phyloP scores from a whole-genome alignment of 352 stramenopile species.

The Stramenopiles sp. region DNA sequence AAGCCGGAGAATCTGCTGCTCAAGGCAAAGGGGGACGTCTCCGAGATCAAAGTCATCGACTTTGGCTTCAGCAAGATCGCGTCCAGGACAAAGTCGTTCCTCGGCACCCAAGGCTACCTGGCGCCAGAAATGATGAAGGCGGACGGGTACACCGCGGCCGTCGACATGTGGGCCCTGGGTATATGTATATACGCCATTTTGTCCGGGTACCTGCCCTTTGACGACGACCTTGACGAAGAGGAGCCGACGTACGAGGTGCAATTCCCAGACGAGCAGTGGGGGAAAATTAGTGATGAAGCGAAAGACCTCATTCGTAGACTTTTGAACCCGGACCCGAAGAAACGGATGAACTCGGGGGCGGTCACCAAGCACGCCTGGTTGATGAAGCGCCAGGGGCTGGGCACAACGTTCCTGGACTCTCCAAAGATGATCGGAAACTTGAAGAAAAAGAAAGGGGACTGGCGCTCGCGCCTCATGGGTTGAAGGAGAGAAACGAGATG shows the following conservation, averaged over 20 bases:
- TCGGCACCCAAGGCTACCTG: constrained; percentile 51
- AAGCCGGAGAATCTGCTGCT: constrained; percentile 56
- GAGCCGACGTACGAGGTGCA: constrained; percentile 79
- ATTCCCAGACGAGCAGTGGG: constrained; percentile 86
- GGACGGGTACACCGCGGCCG: constrained; percentile 45
- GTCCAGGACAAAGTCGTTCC: constrained; percentile 25
- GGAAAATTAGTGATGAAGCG: constrained; percentile 66
- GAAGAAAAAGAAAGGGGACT: too few species aligned
- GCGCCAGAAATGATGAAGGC: constrained; percentile 53
- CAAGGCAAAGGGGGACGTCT: constrained; percentile 38
- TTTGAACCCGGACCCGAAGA: constrained; percentile 23
- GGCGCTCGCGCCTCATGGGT: too few species aligned
- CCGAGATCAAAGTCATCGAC: constrained; percentile 55
- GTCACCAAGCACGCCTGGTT: neutral
- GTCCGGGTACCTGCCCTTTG: constrained; percentile 57
- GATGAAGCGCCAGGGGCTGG: too few species aligned
- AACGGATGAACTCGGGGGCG: constrained; percentile 13
- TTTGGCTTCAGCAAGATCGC: constrained; percentile 61
- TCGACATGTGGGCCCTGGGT: constrained; percentile 42
- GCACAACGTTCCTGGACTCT: too few species aligned
- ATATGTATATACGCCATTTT: constrained; percentile 57
- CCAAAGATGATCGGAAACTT: too few species aligned
- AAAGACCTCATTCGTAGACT: constrained; percentile 51
- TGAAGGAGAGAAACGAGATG: too few species aligned
- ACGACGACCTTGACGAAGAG: constrained; percentile 77